A percentile compares a stretch with the other conserved stretches of the same genome.
Evolutionary conservation across 2,329 filamentous ascomycete species (phyloP).

Genomic region (Fusarium poae): DNA sequence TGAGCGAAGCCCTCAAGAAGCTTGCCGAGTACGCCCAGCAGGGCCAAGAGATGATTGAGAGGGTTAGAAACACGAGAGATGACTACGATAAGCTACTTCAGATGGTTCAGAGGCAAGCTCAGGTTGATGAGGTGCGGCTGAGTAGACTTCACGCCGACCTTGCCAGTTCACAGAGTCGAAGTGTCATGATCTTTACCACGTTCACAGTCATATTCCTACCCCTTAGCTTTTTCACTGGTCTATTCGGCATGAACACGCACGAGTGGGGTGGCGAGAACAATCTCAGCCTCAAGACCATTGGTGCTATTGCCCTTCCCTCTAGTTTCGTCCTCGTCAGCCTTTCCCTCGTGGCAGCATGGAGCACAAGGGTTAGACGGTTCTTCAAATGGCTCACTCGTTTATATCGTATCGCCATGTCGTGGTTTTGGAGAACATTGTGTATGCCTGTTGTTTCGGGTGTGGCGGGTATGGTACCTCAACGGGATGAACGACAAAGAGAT

Average conservation of each 20-base stretch:
- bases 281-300: constrained; percentile 60
- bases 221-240: constrained; percentile 72
- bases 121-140: constrained; percentile 74
- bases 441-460: constrained; percentile 37
- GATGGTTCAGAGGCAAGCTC: constrained; percentile 75
- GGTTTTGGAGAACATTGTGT: constrained; percentile 45
- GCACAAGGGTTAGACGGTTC: constrained; percentile 57
- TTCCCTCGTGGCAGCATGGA: constrained; percentile 69
- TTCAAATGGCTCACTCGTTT: constrained; percentile 44
- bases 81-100: constrained; percentile 75
- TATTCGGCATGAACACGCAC: constrained; percentile 74
- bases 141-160: constrained; percentile 73
- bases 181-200: constrained; percentile 75
- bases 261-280: constrained; percentile 69
- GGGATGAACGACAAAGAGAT: constrained; percentile 37
- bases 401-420: constrained; percentile 28
- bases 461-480: constrained; percentile 35
- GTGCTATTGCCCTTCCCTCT: constrained; percentile 61
- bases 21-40: constrained; percentile 68
- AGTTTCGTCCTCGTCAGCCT: constrained; percentile 63
- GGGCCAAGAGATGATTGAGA: constrained; percentile 68
- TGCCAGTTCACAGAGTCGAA: constrained; percentile 71
- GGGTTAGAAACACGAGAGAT: constrained; percentile 69
- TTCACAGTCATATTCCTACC: constrained; percentile 74
- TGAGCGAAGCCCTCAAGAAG: constrained; percentile 65